Conservation (phyloP, 192 early-diverging fungal genomes). For the Gamsiella multidivaricata region DNA sequence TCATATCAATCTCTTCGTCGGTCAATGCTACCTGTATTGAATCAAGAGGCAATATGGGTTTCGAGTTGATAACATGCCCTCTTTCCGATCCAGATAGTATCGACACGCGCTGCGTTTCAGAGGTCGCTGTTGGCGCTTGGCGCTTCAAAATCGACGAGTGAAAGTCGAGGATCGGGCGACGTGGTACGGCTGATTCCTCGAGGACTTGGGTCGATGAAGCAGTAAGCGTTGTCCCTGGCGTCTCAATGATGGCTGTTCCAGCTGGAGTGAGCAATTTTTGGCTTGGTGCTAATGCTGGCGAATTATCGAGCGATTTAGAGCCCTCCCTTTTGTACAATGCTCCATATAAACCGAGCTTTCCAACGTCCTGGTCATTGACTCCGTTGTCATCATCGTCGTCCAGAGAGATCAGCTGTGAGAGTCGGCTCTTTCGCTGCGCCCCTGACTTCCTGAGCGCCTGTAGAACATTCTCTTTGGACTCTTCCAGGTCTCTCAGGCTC, state of each 20-base stretch:
- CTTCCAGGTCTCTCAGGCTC: neutral
- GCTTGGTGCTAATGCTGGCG: too few species aligned
- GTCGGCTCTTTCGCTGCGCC: constrained; percentile 17
- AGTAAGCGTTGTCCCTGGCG: neutral
- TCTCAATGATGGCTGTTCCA: neutral
- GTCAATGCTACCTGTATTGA: neutral
- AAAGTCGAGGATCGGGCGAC: constrained; percentile 10
- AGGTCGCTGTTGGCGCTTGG: neutral
- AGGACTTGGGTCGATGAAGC: neutral
- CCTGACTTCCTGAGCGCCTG: neutral
- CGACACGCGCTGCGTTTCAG: neutral
- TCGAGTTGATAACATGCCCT: neutral
- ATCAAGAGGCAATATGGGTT: neutral
- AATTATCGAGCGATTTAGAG: neutral
- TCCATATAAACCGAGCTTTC: neutral
- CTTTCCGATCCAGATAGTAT: neutral
- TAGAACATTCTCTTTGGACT: too few species aligned
- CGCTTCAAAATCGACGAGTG: constrained; percentile 25
- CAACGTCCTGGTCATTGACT: neutral
- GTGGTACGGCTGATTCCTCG: neutral
- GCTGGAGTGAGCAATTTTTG: neutral
- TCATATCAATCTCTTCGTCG: neutral
- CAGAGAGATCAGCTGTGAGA: constrained; percentile 14
- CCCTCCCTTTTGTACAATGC: neutral
- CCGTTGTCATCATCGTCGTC: constrained; percentile 56